Conservation (phyloP, 345 rosid genomes). For the Eucalyptus lansdowneana region DNA sequence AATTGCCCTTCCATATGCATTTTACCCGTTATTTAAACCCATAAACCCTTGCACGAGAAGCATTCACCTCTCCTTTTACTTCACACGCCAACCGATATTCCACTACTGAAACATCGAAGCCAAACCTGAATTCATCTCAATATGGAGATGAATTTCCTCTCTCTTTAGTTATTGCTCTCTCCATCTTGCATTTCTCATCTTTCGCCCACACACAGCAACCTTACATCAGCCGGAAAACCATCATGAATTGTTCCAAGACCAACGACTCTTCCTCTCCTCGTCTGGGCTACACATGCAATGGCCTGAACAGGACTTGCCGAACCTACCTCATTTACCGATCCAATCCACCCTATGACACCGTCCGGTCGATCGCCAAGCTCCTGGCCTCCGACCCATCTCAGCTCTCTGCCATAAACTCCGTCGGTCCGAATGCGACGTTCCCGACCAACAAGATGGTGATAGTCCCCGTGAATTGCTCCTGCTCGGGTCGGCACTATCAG, state of each 20-base stretch:
- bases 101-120: not conserved
- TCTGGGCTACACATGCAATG: conserved; percentile 4
- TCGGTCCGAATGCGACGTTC: conserved; percentile 1
- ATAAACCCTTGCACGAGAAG: not conserved
- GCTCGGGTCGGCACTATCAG: conserved; percentile 25
- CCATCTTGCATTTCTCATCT: not conserved
- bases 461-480: conserved; percentile 22
- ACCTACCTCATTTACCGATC: conserved; percentile 9
- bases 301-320: conserved; percentile 5
- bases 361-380: conserved; percentile 15
- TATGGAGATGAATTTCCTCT: not conserved
- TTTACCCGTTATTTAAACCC: not conserved
- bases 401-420: conserved; percentile 12
- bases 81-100: not conserved
- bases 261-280: not conserved
- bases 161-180: not conserved
- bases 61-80: not conserved
- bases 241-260: not conserved
- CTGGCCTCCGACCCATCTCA: conserved; percentile 17
- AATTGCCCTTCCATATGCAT: not conserved
- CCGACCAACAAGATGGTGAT: conserved; percentile 15
- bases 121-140: not conserved
- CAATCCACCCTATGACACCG: conserved; percentile 16
- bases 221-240: not conserved
- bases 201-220: conserved; percentile 10